phyloP scores from a whole-genome alignment of 495 filamentous ascomycete species.

The Cudoniella acicularis region DNA sequence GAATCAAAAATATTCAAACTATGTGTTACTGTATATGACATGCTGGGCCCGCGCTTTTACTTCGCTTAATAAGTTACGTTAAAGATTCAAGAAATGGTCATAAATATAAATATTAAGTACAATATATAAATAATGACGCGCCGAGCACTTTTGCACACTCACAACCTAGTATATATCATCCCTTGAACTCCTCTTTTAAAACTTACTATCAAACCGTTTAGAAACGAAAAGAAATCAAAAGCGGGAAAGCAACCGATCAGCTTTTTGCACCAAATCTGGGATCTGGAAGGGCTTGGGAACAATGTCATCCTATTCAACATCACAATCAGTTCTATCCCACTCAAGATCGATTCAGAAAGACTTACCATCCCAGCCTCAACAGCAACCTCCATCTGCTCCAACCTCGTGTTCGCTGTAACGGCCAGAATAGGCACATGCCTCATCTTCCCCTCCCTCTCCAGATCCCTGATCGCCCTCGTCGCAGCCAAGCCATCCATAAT shows the following conservation, averaged over 20 bases:
- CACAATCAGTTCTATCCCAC: neutral
- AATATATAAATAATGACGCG: no score
- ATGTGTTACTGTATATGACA: no score
- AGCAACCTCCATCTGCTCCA: slow-evolving; percentile 55
- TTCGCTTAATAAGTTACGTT: no score
- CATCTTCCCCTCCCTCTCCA: slow-evolving; percentile 48
- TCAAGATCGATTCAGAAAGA: neutral
- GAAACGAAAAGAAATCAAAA: no score
- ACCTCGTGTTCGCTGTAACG: slow-evolving; percentile 71
- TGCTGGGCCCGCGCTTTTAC: no score
- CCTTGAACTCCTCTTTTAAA: no score
- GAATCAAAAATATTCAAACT: no score
- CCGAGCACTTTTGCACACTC: no score
- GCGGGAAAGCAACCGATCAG: neutral
- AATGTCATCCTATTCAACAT: neutral
- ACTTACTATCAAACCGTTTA: no score
- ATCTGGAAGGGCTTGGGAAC: neutral
- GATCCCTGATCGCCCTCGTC: slow-evolving; percentile 60
- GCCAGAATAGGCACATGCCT: slow-evolving; percentile 71
- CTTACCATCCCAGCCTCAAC: slow-evolving; percentile 47
- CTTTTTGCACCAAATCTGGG: neutral
- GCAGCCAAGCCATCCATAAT: slow-evolving; percentile 74
- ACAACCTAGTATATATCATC: no score
- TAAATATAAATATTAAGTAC: no score
- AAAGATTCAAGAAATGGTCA: no score